Conservation (phyloP, 78 protist genomes). For the Protostelium mycophagum region DNA sequence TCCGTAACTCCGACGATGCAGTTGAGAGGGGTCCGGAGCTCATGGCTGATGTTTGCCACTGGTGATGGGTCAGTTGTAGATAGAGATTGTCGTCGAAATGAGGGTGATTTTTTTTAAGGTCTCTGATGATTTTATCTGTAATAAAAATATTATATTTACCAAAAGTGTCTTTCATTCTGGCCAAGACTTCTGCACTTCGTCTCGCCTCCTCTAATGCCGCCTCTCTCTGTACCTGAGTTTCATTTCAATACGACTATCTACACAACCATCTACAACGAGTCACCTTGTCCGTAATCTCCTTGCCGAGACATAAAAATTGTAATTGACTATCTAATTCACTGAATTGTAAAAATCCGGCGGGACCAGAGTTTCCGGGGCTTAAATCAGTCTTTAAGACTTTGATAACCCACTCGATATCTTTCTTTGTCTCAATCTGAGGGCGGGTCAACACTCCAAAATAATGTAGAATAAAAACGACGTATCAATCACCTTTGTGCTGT, state of each 20-base stretch:
- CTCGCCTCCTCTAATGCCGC: not conserved
- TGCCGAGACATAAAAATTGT: not conserved
- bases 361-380: no score
- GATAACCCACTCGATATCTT: not conserved
- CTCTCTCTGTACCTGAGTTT: not conserved
- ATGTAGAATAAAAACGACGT: no score
- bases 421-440: not conserved
- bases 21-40: conserved; percentile 76
- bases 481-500: not conserved
- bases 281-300: not conserved
- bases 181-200: not conserved
- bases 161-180: not conserved
- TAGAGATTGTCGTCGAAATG: no score
- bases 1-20: conserved; percentile 69
- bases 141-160: no score
- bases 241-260: not conserved
- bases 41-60: conserved; percentile 65
- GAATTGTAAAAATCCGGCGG: not conserved
- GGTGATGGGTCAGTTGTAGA: not conserved
- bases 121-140: no score
- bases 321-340: not conserved
- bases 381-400: not conserved
- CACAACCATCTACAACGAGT: not conserved
- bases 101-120: no score
- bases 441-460: no score